Percentiles rank a stretch among this genome's conserved stretches.
phyloP scores from a whole-genome alignment of 73 alveolate genomes.

The Tetrahymena elliotti region DNA sequence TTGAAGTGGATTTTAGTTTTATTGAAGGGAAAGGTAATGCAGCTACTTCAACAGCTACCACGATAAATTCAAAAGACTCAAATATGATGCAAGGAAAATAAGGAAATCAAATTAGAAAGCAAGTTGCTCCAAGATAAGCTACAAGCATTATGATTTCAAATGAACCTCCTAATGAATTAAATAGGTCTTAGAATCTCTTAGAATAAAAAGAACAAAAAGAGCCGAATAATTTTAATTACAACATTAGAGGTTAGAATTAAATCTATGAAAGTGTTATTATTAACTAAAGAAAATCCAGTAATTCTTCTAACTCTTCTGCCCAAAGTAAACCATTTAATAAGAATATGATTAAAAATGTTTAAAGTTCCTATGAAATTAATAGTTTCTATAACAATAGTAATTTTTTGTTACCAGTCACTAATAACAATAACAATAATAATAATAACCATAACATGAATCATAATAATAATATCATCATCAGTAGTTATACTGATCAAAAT shows the following conservation, averaged over 20 bases:
- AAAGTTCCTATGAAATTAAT: slow-evolving; percentile 18
- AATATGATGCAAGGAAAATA: not conserved
- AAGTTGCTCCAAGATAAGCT: not conserved
- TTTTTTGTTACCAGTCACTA: not conserved
- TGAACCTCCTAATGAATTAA: not conserved
- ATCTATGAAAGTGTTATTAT: not conserved
- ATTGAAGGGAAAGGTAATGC: not conserved
- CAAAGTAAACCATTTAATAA: not conserved
- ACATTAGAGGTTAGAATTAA: not conserved
- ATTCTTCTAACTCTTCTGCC: not conserved
- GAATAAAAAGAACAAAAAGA: not conserved
- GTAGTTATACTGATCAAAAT: slow-evolving; percentile 4
- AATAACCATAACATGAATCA: not conserved
- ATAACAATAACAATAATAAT: slow-evolving; percentile 7
- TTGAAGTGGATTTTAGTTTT: slow-evolving; percentile 14
- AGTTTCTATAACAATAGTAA: not conserved
- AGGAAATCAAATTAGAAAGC: not conserved
- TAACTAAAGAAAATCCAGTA: not conserved
- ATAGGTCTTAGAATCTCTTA: not conserved
- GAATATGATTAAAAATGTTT: slow-evolving; percentile 3
- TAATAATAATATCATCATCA: not conserved
- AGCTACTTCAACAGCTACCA: not conserved
- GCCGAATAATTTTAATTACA: not conserved
- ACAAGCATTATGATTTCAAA: not conserved
- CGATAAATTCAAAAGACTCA: not conserved